phyloP scores from a whole-genome alignment of 495 filamentous ascomycete genomes.

The Tuber aestivum region DNA sequence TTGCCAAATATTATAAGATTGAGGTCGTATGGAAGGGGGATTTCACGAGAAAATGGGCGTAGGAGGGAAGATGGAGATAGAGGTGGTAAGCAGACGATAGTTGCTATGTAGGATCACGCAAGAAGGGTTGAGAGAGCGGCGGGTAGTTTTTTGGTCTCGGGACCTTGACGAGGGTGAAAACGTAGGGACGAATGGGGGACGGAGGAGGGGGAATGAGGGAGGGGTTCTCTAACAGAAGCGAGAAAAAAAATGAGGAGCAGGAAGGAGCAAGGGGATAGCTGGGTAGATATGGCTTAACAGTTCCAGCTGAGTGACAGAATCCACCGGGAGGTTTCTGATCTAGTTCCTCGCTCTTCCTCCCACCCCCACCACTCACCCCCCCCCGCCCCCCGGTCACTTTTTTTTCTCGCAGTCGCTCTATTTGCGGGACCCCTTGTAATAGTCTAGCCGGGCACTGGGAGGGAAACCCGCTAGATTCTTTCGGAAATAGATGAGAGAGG shows the following conservation, averaged over 20 bases:
- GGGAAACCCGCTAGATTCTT: slow-evolving; percentile 9
- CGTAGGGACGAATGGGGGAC: slow-evolving; percentile 1
- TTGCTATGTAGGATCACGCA: slow-evolving; percentile 3
- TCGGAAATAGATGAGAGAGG: background rate
- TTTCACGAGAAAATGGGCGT: background rate
- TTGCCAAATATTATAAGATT: slow-evolving; percentile 1
- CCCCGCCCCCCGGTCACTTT: too few species aligned
- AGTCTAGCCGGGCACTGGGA: background rate
- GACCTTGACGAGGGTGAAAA: background rate
- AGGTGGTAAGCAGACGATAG: background rate
- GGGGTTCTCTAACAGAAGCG: slow-evolving; percentile 24
- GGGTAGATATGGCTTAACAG: slow-evolving; percentile 30
- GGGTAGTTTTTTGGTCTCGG: background rate
- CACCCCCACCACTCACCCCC: too few species aligned
- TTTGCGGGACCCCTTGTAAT: slow-evolving; percentile 29
- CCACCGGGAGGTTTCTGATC: slow-evolving; percentile 27
- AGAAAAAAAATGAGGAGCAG: slow-evolving; percentile 15
- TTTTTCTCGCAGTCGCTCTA: slow-evolving; percentile 19
- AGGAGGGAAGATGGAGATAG: background rate
- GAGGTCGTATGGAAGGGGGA: background rate
- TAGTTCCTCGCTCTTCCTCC: slow-evolving; percentile 19
- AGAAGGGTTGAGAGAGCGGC: background rate
- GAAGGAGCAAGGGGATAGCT: slow-evolving; percentile 28
- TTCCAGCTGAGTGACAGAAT: slow-evolving; percentile 36
- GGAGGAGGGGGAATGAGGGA: background rate